These are phyloP conservation scores for Rubia balearica DNA, from an alignment of 305 asterid genomes.

Conservation along the genomic window DNA sequence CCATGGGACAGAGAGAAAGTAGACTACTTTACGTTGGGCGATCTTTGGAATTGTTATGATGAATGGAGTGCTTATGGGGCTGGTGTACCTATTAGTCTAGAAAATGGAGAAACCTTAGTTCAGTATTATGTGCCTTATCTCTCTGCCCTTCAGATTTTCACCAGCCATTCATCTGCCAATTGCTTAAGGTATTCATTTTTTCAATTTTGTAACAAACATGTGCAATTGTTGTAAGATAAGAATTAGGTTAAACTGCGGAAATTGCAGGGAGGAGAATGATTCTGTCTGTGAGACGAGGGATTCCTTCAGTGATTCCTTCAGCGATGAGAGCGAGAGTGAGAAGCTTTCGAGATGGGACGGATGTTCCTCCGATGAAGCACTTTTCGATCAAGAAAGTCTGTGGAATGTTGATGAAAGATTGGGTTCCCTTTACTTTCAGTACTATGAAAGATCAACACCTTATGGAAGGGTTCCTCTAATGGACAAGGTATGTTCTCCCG, in stretches of 20 bases:
- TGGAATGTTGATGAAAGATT: constrained; percentile 63
- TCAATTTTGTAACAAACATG: constrained; percentile 10
- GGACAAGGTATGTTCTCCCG: not conserved
- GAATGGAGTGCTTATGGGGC: constrained; percentile 98
- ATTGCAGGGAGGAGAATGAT: constrained; percentile 70
- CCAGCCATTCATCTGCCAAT: constrained; percentile 15
- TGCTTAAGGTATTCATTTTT: constrained; percentile 49
- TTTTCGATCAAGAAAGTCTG: constrained; percentile 7
- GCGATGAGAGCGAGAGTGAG: too few species aligned
- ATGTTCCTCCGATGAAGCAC: too few species aligned
- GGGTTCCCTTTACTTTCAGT: constrained; percentile 81
- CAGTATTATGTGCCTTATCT: constrained; percentile 92
- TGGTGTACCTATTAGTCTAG: constrained; percentile 74
- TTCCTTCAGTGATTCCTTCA: not conserved
- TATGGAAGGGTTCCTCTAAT: constrained; percentile 41
- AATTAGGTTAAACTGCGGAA: not conserved
- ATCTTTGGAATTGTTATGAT: constrained; percentile 59
- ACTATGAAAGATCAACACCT: constrained; percentile 84
- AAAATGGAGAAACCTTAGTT: constrained; percentile 56
- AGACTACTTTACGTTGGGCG: not conserved
- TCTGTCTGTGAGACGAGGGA: constrained; percentile 75
- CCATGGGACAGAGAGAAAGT: constrained; percentile 69
- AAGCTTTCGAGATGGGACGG: too few species aligned
- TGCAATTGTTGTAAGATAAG: not conserved
- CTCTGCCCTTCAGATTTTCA: constrained; percentile 81